phyloP scores from a whole-genome alignment of 306 rosid genomes.

The Vigna radiata region DNA sequence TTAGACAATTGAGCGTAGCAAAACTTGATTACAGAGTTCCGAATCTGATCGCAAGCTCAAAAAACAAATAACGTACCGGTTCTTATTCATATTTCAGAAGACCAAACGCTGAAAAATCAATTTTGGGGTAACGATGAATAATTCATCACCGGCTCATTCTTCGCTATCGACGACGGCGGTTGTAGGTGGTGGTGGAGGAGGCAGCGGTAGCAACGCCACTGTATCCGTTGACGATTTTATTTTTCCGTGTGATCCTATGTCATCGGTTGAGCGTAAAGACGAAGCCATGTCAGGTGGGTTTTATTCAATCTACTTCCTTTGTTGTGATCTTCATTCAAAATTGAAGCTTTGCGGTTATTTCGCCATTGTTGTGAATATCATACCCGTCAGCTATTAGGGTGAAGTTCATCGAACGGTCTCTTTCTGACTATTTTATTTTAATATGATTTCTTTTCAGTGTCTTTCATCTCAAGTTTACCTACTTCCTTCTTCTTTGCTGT shows the following conservation, averaged over 20 bases:
- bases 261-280: conserved; percentile 75
- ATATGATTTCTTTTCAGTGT: background rate
- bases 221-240: conserved; percentile 69
- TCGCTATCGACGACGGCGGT: conserved; percentile 76
- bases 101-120: background rate
- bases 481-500: background rate
- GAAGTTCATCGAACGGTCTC: background rate
- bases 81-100: background rate
- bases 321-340: background rate
- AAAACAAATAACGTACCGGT: background rate
- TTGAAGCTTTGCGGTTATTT: conserved; percentile 16
- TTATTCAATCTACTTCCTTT: conserved; percentile 22
- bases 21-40: background rate
- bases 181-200: conserved; percentile 64
- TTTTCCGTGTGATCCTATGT: conserved; percentile 66
- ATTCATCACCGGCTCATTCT: conserved; percentile 85
- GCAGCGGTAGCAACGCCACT: conserved; percentile 56
- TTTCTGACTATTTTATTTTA: background rate
- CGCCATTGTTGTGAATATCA: background rate
- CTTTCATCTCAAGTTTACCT: background rate
- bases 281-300: conserved; percentile 69
- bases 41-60: background rate
- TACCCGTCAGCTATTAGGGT: conserved; percentile 6
- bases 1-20: background rate
- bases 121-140: conserved; percentile 54